Conservation (phyloP, 805 yeast species). For the Kazachstania psychrophila region DNA sequence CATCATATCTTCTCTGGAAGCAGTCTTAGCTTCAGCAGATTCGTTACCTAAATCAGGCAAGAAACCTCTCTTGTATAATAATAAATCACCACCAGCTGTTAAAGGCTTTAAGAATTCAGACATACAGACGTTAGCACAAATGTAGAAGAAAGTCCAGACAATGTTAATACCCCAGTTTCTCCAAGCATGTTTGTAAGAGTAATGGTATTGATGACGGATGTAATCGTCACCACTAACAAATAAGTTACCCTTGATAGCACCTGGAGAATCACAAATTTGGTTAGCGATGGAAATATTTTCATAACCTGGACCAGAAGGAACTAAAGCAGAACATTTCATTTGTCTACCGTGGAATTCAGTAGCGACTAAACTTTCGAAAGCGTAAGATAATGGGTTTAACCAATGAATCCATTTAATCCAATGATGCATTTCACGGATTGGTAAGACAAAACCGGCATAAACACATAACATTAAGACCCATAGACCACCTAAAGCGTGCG, state of each 20-base stretch:
- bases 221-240: slow-evolving; percentile 47
- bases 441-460: slow-evolving; percentile 46
- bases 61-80: slow-evolving; percentile 39
- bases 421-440: slow-evolving; percentile 41
- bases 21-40: slow-evolving; percentile 31
- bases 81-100: slow-evolving; percentile 34
- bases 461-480: slow-evolving; percentile 49
- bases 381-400: slow-evolving; percentile 40
- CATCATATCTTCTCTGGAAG: slow-evolving; percentile 34
- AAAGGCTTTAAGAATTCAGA: slow-evolving; percentile 32
- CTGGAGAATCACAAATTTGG: slow-evolving; percentile 45
- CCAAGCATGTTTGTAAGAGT: slow-evolving; percentile 43
- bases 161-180: slow-evolving; percentile 51
- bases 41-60: slow-evolving; percentile 30
- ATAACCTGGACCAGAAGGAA: slow-evolving; percentile 53
- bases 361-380: slow-evolving; percentile 46
- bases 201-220: slow-evolving; percentile 33
- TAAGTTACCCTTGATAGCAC: slow-evolving; percentile 38
- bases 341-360: slow-evolving; percentile 48
- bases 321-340: slow-evolving; percentile 40
- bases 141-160: slow-evolving; percentile 37
- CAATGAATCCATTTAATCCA: slow-evolving; percentile 54
- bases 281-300: slow-evolving; percentile 32
- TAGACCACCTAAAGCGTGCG: slow-evolving; percentile 47
- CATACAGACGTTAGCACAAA: slow-evolving; percentile 28